Evolutionary conservation across 73 alveolate genomes (phyloP).

Genomic region (Paramecium caudatum): DNA sequence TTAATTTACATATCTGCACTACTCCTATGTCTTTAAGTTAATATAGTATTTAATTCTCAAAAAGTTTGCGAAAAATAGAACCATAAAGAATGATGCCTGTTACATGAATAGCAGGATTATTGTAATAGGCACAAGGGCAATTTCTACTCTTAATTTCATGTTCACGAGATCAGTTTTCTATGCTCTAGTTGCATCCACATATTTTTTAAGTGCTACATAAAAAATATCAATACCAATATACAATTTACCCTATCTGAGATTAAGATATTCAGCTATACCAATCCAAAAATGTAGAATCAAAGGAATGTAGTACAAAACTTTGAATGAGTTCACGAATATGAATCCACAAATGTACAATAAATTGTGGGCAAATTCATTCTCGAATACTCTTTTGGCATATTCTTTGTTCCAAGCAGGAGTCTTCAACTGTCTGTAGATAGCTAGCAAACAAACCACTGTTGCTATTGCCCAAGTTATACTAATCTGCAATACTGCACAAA

Average conservation of each 20-base stretch:
- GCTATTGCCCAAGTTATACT: neutral
- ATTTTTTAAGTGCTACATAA: neutral
- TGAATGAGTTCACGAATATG: neutral
- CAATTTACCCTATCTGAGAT: neutral
- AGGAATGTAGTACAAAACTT: neutral
- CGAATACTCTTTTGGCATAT: neutral
- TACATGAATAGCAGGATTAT: neutral
- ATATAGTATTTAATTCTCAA: neutral
- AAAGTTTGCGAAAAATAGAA: conserved; percentile 25
- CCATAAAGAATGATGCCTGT: neutral
- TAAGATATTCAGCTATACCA: conserved; percentile 5
- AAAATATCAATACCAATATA: neutral
- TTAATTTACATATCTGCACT: conserved; percentile 27
- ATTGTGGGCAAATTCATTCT: conserved; percentile 45
- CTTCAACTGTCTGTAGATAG: conserved; percentile 29
- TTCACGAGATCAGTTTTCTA: neutral
- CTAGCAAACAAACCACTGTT: neutral
- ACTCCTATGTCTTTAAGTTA: neutral
- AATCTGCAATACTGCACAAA: neutral
- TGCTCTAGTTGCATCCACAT: neutral
- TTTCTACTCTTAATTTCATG: conserved; percentile 35
- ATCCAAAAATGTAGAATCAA: conserved; percentile 34
- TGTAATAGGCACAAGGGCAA: neutral
- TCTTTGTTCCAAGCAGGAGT: neutral
- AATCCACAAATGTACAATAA: conserved; percentile 14